Conservation (phyloP, 202 grass and related monocot genomes). For the Eragrostis tef region DNA sequence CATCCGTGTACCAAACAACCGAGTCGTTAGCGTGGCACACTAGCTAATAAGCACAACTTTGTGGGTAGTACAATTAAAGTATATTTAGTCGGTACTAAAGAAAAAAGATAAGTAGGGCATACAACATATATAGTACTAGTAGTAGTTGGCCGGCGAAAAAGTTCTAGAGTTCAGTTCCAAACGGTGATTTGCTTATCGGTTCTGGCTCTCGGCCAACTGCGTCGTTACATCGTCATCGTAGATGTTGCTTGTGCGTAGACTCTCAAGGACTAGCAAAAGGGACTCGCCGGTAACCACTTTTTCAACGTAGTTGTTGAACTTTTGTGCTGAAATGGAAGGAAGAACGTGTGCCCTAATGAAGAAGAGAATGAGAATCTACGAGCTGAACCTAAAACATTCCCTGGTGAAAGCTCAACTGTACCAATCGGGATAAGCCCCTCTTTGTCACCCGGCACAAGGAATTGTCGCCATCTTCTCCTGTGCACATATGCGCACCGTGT, state of each 20-base stretch:
- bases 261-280: not conserved
- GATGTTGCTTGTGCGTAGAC: not conserved
- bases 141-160: too few relatives aligned
- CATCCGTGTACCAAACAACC: not conserved
- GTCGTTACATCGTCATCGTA: slow-evolving; percentile 12
- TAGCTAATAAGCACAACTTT: not conserved
- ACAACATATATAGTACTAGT: too few relatives aligned
- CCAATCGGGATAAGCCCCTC: not conserved
- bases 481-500: slow-evolving; percentile 7
- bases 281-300: not conserved
- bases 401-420: slow-evolving; percentile 21
- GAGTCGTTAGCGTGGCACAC: not conserved
- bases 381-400: slow-evolving; percentile 17
- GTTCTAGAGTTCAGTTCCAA: not conserved
- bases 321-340: not conserved
- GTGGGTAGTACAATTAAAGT: not conserved
- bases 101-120: too few relatives aligned
- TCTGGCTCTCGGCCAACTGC: not conserved
- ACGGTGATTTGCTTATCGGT: not conserved
- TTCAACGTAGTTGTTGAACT: slow-evolving; percentile 7
- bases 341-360: not conserved
- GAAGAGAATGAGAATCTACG: not conserved
- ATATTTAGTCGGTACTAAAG: not conserved
- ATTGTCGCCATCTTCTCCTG: not conserved
- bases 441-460: not conserved